phyloP scores from a whole-genome alignment of 306 rosid species.

The Fragaria vesca region DNA sequence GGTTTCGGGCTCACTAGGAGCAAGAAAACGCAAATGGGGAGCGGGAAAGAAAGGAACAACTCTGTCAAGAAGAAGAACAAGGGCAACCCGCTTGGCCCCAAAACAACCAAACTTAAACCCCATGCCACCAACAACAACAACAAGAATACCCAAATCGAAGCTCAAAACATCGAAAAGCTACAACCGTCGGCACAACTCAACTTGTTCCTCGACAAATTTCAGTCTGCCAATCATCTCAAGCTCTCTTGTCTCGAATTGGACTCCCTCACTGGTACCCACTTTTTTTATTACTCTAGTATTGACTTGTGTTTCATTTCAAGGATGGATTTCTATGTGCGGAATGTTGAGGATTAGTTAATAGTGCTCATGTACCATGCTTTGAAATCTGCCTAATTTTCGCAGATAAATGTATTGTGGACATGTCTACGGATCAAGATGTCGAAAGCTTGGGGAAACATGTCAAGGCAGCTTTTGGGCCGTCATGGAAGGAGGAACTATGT shows the following conservation, averaged over 20 bases:
- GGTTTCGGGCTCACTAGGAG: not conserved
- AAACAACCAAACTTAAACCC: no score
- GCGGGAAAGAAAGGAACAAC: not conserved
- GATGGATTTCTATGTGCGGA: not conserved
- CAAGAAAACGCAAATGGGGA: not conserved
- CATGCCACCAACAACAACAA: not conserved
- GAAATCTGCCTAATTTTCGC: not conserved
- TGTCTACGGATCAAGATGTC: constrained; percentile 39
- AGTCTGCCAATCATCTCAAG: constrained; percentile 51
- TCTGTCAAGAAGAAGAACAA: not conserved
- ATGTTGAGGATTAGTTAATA: not conserved
- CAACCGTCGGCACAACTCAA: constrained; percentile 35
- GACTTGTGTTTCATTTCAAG: not conserved
- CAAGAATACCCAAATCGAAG: not conserved
- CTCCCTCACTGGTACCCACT: constrained; percentile 49
- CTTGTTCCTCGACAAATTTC: constrained; percentile 54
- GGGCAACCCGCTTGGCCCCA: no score
- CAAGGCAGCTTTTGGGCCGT: constrained; percentile 63
- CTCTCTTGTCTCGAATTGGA: constrained; percentile 76
- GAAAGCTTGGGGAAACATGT: constrained; percentile 37
- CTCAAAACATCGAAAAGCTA: not conserved
- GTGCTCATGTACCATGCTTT: not conserved
- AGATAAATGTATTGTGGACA: constrained; percentile 50
- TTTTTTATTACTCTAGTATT: not conserved
- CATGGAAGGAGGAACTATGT: constrained; percentile 69